Base-by-base conservation (phyloP, 305 asterid species). In the Fraxinus platypoda region DNA sequence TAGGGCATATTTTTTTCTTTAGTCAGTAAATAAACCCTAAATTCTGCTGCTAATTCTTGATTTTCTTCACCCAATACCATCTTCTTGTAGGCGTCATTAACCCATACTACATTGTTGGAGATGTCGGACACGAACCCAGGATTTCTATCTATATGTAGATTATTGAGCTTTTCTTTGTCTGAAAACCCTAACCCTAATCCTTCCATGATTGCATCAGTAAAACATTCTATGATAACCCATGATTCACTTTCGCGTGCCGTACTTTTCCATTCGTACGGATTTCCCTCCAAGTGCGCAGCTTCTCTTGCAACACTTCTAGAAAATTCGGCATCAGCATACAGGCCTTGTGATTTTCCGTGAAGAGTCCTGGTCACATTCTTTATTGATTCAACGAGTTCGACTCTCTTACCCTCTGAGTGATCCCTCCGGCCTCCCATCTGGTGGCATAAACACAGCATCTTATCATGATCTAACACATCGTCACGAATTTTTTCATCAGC, bases 101-200 rank as follows among this genome's bases (percentile, higher is more conserved):
- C 79, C 90, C 90, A 89, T 13, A 85, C 21, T 75, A 89, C 89
- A 17, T 77, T 82, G 31, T 87, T 84, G 46, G 21, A 34, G 71
- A 77, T 17, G 85, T 89, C 88, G 4, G 92, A 87, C 9, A 89
- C 38, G 68, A 89, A 86, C 1, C 88, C 87, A 0, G 92, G 92
- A 78, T 89, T 86, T 88, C 88, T 84, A 87, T 89, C 92, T 54
- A 25, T 15, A 76, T 86, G 86, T 81, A 89, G 81, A 7, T 77
- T 46, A 71, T 35, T 21, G 12, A 89, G 74, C 83, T 57, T 86
- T 6, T 86, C 90, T 80, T 74, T 77, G 80, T 87, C 92, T 7
- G 88, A 84, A 86, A 82, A 77, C 78, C 87, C 89, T 85, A 84
- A 74, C 13, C 74, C 76, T 75, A 34, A 21, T 12, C 54, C 34